phyloP scores from a whole-genome alignment of 345 rosid species.

The Hibiscus trionum region DNA sequence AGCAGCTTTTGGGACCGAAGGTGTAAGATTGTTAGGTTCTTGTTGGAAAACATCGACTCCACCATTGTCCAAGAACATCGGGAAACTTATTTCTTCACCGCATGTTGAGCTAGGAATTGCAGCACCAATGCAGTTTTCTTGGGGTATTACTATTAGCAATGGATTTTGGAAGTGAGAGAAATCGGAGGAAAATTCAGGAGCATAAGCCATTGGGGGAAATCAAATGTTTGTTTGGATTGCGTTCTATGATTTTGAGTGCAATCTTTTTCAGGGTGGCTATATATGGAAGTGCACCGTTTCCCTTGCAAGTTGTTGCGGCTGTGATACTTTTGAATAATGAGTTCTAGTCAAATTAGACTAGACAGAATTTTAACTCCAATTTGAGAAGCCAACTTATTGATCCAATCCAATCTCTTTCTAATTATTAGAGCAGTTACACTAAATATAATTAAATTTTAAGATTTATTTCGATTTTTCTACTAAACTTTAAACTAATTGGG shows the following conservation, averaged over 20 bases:
- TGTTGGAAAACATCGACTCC: conserved; percentile 6
- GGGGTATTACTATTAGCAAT: neutral
- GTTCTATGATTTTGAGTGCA: neutral
- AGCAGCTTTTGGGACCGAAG: conserved; percentile 8
- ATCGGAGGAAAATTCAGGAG: neutral
- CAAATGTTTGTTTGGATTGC: neutral
- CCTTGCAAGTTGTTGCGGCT: neutral
- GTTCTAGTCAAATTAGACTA: too few species aligned
- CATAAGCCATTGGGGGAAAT: neutral
- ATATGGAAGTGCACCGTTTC: neutral
- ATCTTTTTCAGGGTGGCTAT: neutral
- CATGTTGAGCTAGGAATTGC: conserved; percentile 6
- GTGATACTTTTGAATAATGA: neutral
- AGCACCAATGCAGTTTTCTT: neutral
- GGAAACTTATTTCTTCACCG: conserved; percentile 8
- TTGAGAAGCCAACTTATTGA: too few species aligned
- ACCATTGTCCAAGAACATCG: conserved; percentile 5
- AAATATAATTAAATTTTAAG: too few species aligned
- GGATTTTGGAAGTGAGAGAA: neutral
- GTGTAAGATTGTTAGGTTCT: conserved; percentile 14
- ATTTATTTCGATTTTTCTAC: too few species aligned
- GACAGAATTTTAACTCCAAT: too few species aligned
- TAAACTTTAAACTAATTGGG: too few species aligned
- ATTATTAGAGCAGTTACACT: too few species aligned
- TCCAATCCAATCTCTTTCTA: too few species aligned